phyloP scores from a whole-genome alignment of 495 filamentous ascomycete species.

The Terfezia boudieri region DNA sequence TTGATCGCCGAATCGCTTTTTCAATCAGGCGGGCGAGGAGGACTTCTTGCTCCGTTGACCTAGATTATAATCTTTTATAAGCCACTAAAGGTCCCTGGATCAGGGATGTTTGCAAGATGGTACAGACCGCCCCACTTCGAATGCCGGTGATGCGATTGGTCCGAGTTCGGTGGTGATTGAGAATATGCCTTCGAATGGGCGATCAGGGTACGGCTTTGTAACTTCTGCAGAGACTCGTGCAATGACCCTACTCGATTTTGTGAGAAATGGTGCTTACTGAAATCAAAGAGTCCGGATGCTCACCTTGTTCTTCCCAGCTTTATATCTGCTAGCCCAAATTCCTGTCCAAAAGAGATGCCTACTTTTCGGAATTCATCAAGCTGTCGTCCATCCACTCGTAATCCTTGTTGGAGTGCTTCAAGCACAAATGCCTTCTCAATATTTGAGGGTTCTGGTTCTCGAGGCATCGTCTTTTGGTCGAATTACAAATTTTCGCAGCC shows the following conservation, averaged over 20 bases:
- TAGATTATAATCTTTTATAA: slow-evolving; percentile 13
- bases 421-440: slow-evolving; percentile 56
- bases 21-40: slow-evolving; percentile 61
- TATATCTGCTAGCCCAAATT: slow-evolving; percentile 80
- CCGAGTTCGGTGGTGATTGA: slow-evolving; percentile 72
- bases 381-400: slow-evolving; percentile 62
- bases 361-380: slow-evolving; percentile 58
- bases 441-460: slow-evolving; percentile 63
- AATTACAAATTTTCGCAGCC: too few relatives aligned
- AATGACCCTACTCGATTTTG: slow-evolving; percentile 36
- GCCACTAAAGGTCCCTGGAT: background rate
- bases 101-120: background rate
- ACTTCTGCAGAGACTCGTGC: slow-evolving; percentile 75
- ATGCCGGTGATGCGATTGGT: slow-evolving; percentile 78
- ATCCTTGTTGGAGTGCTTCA: slow-evolving; percentile 48
- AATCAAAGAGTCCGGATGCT: background rate
- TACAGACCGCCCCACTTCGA: slow-evolving; percentile 58
- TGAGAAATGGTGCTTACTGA: background rate
- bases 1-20: slow-evolving; percentile 72
- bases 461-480: slow-evolving; percentile 39
- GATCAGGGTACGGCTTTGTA: slow-evolving; percentile 57
- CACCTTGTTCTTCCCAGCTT: slow-evolving; percentile 79
- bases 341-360: slow-evolving; percentile 61
- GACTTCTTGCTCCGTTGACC: slow-evolving; percentile 55
- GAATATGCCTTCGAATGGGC: slow-evolving; percentile 87